Evolutionary conservation across 108 stramenopile genomes (phyloP).

Genomic region (Conticribra guillardii): DNA sequence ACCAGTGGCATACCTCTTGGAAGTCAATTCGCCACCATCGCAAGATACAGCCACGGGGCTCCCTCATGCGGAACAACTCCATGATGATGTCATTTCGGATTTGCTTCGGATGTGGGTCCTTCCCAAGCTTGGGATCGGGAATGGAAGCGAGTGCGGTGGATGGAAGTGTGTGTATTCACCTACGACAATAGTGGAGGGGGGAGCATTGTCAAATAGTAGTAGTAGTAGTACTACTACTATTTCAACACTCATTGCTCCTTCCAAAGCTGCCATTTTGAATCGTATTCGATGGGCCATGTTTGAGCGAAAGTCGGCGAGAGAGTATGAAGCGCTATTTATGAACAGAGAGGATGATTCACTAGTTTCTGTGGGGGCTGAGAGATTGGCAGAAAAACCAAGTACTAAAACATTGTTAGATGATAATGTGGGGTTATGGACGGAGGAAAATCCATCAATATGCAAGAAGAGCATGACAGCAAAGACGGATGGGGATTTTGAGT

Average conservation of each 20-base stretch:
- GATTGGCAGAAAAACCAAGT: too few relatives aligned
- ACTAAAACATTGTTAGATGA: not conserved
- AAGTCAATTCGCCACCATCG: constrained; percentile 88
- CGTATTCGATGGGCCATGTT: constrained; percentile 84
- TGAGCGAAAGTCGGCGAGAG: constrained; percentile 56
- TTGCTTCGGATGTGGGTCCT: constrained; percentile 76
- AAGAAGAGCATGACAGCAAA: too few relatives aligned
- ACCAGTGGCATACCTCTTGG: constrained; percentile 76
- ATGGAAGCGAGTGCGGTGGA: constrained; percentile 44
- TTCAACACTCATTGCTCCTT: constrained; percentile 54
- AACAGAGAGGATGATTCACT: too few relatives aligned
- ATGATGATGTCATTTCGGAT: constrained; percentile 81
- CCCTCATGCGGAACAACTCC: constrained; percentile 75
- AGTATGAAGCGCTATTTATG: constrained; percentile 17
- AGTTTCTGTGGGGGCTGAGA: too few relatives aligned
- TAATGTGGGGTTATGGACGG: constrained; percentile 2
- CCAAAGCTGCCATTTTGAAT: constrained; percentile 80
- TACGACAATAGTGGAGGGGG: too few relatives aligned
- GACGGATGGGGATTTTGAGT: constrained; percentile 32
- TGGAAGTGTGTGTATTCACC: constrained; percentile 66
- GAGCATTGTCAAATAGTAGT: too few relatives aligned
- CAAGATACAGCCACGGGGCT: constrained; percentile 89
- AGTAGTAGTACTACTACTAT: not conserved
- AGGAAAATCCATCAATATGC: not conserved
- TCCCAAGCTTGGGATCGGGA: constrained; percentile 37